Evolutionary conservation across 805 yeast species (phyloP).

Genomic region (Candida dajiaensis): DNA sequence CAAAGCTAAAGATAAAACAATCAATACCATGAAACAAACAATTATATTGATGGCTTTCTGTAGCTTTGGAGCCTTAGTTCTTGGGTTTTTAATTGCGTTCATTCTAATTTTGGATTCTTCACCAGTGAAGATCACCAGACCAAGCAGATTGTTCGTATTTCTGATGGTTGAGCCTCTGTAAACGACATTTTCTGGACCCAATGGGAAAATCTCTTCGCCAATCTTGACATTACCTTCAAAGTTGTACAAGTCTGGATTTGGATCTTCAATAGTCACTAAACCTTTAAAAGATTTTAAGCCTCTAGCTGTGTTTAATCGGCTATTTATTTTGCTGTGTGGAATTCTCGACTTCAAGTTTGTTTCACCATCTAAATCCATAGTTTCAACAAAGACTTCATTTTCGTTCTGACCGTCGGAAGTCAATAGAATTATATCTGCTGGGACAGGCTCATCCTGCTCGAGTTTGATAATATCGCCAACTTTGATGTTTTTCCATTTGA

Average conservation of each 20-base stretch:
- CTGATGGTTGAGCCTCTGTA: slow-evolving; percentile 89
- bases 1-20: slow-evolving; percentile 68
- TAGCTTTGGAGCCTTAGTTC: slow-evolving; percentile 89
- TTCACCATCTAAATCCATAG: slow-evolving; percentile 98
- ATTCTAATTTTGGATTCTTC: slow-evolving; percentile 93
- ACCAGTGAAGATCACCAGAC: slow-evolving; percentile 87
- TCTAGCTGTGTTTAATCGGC: slow-evolving; percentile 41
- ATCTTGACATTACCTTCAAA: slow-evolving; percentile 72
- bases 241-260: slow-evolving; percentile 84
- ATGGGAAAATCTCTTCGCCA: slow-evolving; percentile 39
- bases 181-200: slow-evolving; percentile 76
- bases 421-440: slow-evolving; percentile 80
- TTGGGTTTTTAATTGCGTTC: slow-evolving; percentile 87
- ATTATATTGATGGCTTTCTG: slow-evolving; percentile 79
- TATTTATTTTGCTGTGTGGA: slow-evolving; percentile 61
- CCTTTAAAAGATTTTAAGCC: slow-evolving; percentile 46
- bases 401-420: slow-evolving; percentile 53
- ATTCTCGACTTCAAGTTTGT: slow-evolving; percentile 77
- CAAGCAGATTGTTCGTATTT: slow-evolving; percentile 70
- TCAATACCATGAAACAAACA: slow-evolving; percentile 79
- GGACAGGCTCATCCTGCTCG: slow-evolving; percentile 83
- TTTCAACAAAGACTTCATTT: slow-evolving; percentile 74
- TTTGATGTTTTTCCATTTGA: slow-evolving; percentile 66
- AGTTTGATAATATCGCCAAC: slow-evolving; percentile 86
- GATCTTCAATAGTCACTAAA: slow-evolving; percentile 74